Base-by-base conservation (phyloP, 2,329 filamentous ascomycete genomes). In the Alternaria conjuncta region DNA sequence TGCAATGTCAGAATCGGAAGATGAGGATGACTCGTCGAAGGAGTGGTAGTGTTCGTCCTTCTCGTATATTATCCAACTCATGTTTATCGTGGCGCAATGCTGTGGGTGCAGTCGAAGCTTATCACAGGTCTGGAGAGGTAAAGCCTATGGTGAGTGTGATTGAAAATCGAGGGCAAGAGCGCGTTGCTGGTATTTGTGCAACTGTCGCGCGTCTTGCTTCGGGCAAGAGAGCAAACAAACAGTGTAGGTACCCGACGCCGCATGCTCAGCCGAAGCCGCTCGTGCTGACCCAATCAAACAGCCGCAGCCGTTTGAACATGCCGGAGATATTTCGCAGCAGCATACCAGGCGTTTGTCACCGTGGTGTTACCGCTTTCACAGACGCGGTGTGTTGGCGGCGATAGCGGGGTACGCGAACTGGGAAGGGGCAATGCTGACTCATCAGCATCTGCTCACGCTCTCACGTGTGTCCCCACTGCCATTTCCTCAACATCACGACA, bases 361-460 rank as follows among this genome's bases (percentile, higher is more conserved):
- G 32, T 12, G n/a, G 51, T 13, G n/a, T 46, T 41, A 25, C 23
- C 26, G 47, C 47, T 47, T 61, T 25, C 18, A 32, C 26, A 20
- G 23, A 47, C 47, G 59, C 53, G 61, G 49, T 66, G 43, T 61
- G 54, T 53, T 57, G 23, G 44, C 18, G 45, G 62, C 15, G 56
- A 56, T 66, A 60, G 66, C 63, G 68, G 70, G 64, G 70, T 59
- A 68, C 65, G 64, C 65, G 65, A 61, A 60, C 47, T 51, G 36
- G 57, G 57, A 55, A 63, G 64, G 44, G 25, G 65, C 65, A 41
- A 20, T 49, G 63, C 55, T 71, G 65, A 72, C 59, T 64, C 63
- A 67, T 55, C 65, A 64, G 68, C 72, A 63, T 69, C 70, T 69
- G 63, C 62, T 76, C 73, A 75, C 75, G 73, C 73, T 72, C 62